Evolutionary conservation across 495 filamentous ascomycete genomes (phyloP), one percentile per base, ranked within the genome.

Genomic region (Aspergillus steynii): DNA sequence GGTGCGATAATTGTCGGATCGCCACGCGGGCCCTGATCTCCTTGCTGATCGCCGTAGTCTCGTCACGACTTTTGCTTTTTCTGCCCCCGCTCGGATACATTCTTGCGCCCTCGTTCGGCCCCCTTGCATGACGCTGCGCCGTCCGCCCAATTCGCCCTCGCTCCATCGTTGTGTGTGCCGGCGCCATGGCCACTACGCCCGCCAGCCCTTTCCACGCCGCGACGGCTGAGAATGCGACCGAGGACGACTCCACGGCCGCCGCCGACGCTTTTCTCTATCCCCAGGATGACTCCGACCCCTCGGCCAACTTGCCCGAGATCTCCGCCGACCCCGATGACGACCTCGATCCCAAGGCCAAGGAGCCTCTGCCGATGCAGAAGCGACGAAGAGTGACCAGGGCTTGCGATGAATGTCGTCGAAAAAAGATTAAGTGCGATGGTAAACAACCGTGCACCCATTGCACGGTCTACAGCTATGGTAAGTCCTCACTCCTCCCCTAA

Each of bases 341-440:
- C 49, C 58, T 61, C 49, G 74, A 75, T 34, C 42, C 64, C 34
- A 74, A 74, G 14, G 64, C 62, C 54, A 77, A 80, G 66, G 67
- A 70, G 46, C 62, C 74, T 26, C 68, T 80, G 57, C 91, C 89
- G 42, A 76, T 93, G 63, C 93, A 96, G 75, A 96, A 97, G 76
- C 83, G 93, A 51, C 84, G 93, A 27, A 81, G 93, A 69, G 93
- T 97, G 31, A 96, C 92, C 47, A 82, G 93, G 58, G 93, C 93
- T 20, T 97, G 93, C 79, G 95, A 98, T 71, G 96, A 99, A 71
- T 99, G 93, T 70, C 85, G 95, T 52, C 82, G 95, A 65, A 99
- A 99, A 76, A 99, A 99, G 75, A 97, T 98, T 73, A 99, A 97
- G 74, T 98, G 94, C 68, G 94, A 97, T 70, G 95, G 95, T 59